Conservation (phyloP, 2,329 filamentous ascomycete genomes). For the Talaromyces piceae region DNA sequence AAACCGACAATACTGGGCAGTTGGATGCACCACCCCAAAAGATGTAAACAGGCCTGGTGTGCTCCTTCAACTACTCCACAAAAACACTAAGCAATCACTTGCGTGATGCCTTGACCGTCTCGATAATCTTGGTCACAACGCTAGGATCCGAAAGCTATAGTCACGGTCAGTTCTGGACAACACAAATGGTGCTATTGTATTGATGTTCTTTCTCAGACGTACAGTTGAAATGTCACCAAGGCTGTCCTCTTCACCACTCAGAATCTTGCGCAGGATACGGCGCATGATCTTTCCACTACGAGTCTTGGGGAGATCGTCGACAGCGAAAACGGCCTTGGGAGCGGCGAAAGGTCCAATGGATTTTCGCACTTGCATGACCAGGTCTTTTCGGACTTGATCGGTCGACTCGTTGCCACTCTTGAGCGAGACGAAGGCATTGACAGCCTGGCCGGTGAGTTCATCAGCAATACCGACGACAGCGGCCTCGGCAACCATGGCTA, state of each 20-base stretch:
- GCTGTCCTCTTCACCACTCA: slow-evolving; percentile 95
- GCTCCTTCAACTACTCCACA: background rate
- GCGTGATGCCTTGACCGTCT: slow-evolving; percentile 56
- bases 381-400: slow-evolving; percentile 83
- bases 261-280: slow-evolving; percentile 90
- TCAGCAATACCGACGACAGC: slow-evolving; percentile 90
- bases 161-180: background rate
- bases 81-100: slow-evolving; percentile 19
- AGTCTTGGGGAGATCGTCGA: slow-evolving; percentile 94
- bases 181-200: too few species aligned
- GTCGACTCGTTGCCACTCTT: slow-evolving; percentile 72
- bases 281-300: slow-evolving; percentile 99
- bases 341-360: slow-evolving; percentile 96
- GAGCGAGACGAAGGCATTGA: slow-evolving; percentile 92
- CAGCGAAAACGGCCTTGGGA: slow-evolving; percentile 84
- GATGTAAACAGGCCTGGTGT: background rate
- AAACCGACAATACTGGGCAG: background rate
- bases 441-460: slow-evolving; percentile 91
- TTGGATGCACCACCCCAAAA: background rate
- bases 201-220: slow-evolving; percentile 45
- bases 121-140: slow-evolving; percentile 85
- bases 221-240: slow-evolving; percentile 88
- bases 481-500: slow-evolving; percentile 67
- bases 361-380: slow-evolving; percentile 90
- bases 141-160: slow-evolving; percentile 75